Base-by-base conservation (phyloP, 768 basidiomycete species). In the Lyophyllum decastes region DNA sequence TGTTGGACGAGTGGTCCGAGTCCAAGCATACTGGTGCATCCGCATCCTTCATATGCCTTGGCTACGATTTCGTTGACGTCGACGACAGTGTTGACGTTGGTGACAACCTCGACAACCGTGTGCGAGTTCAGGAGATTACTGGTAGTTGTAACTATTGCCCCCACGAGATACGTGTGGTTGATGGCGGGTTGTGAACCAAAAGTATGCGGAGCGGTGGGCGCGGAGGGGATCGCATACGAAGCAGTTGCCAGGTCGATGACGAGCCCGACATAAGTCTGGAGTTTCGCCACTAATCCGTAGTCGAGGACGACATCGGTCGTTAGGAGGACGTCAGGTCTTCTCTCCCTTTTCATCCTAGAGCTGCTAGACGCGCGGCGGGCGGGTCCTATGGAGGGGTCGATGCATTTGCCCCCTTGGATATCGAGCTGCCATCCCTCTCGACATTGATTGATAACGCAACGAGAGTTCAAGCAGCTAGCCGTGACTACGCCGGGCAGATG, bases 371-470 rank as follows among this genome's bases (percentile, higher is more conserved):
- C 47, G 7, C 61, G 65, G 30, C 61, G 63, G 35, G n/a, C n/a
- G n/a, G n/a, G n/a, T n/a, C n/a, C n/a, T 40, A 17, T n/a, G 17
- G 54, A n/a, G 26, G 48, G 33, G 19, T 54, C 54, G 38, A 64
- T 49, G 58, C 74, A 76, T 40, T 54, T 48, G 11, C 51, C 61
- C 27, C 52, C 58, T 30, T 62, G 51, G 3, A 57, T 22, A 48
- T 63, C 66, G 7, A 68, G 67, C 21, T 65, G 50, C 69, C 70
- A 74, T 10, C 70, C 72, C 12, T 62, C 54, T 24, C 60, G 61
- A 61, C 73, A 75, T 19, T 66, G 59, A 11, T 59, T 61, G 27
- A 74, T 61, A 17, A 68, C 52, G 54, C 75, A 76, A 16, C 59
- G 64, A 34, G 64, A 64, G 2, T 67, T 49, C 14, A 60, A 60